Percentiles rank a stretch among this genome's conserved stretches.
phyloP scores from a whole-genome alignment of 2,329 filamentous ascomycete genomes.

The Trichoderma pleuroti region DNA sequence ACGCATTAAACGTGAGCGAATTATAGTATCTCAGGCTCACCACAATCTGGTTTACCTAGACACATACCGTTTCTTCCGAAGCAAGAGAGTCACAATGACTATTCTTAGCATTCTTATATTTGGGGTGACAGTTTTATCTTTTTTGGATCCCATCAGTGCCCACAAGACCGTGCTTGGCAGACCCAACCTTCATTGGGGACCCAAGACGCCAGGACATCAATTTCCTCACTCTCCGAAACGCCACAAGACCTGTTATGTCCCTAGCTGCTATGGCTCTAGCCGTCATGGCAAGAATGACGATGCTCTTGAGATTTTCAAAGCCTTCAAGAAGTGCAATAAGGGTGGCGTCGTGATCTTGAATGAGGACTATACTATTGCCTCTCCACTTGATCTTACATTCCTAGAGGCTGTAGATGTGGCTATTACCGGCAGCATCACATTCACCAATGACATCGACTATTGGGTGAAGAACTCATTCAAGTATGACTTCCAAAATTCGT shows the following conservation, averaged over 20 bases:
- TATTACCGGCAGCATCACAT: neutral
- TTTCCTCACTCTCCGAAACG: conserved; percentile 4
- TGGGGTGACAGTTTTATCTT: neutral
- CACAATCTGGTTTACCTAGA: neutral
- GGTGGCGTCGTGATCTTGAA: neutral
- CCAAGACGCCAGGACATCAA: neutral
- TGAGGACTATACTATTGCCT: neutral
- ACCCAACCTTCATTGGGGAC: conserved; percentile 3
- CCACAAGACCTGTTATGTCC: conserved; percentile 2
- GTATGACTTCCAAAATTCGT: conserved; percentile 1
- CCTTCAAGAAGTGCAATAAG: neutral
- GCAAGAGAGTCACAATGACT: neutral
- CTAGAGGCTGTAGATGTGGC: neutral
- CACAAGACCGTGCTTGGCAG: neutral
- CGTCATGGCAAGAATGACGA: neutral
- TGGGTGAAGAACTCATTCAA: conserved; percentile 4
- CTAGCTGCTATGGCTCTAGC: neutral
- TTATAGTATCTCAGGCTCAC: neutral
- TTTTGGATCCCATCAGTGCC: neutral
- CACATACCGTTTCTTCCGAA: neutral
- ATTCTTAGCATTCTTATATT: neutral
- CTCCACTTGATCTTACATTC: neutral
- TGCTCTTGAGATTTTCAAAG: neutral
- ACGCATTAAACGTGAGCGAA: neutral
- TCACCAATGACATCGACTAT: neutral